A percentile compares a stretch with the other conserved stretches of the same genome.
Conservation (phyloP, 495 filamentous ascomycete genomes). For the Aspergillus baeticus region DNA sequence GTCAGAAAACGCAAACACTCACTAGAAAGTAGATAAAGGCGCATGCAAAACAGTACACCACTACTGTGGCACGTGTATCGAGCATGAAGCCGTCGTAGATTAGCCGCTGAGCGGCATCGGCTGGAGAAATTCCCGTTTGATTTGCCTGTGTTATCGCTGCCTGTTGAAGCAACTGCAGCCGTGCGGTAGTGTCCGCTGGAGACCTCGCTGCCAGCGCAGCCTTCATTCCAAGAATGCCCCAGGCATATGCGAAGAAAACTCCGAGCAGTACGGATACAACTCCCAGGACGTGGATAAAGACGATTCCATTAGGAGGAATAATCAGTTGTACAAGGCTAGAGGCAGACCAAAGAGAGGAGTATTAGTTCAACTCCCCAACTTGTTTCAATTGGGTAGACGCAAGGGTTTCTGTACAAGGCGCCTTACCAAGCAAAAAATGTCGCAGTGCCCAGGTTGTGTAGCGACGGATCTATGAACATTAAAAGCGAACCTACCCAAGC, state of each 20-base stretch:
- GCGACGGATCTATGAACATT: constrained; percentile 38
- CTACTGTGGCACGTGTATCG: constrained; percentile 37
- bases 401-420: no score
- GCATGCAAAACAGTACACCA: constrained; percentile 36
- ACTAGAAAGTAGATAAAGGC: constrained; percentile 40
- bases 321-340: constrained; percentile 33
- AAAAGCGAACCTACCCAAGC: constrained; percentile 43
- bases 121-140: constrained; percentile 31
- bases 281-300: constrained; percentile 38
- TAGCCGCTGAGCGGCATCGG: constrained; percentile 25
- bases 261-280: constrained; percentile 34
- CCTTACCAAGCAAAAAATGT: constrained; percentile 27
- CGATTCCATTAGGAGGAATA: constrained; percentile 37
- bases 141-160: constrained; percentile 30
- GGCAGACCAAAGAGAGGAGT: neutral
- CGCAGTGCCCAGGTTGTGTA: constrained; percentile 23
- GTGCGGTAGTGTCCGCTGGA: constrained; percentile 34
- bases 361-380: no score
- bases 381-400: no score
- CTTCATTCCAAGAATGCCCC: constrained; percentile 43
- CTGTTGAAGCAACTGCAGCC: constrained; percentile 31
- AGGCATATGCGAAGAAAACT: constrained; percentile 39
- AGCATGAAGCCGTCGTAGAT: constrained; percentile 43
- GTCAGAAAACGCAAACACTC: neutral
- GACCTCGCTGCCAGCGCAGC: constrained; percentile 40